phyloP scores from a whole-genome alignment of 2,329 filamentous ascomycete genomes.

The Ascochyta pisi region DNA sequence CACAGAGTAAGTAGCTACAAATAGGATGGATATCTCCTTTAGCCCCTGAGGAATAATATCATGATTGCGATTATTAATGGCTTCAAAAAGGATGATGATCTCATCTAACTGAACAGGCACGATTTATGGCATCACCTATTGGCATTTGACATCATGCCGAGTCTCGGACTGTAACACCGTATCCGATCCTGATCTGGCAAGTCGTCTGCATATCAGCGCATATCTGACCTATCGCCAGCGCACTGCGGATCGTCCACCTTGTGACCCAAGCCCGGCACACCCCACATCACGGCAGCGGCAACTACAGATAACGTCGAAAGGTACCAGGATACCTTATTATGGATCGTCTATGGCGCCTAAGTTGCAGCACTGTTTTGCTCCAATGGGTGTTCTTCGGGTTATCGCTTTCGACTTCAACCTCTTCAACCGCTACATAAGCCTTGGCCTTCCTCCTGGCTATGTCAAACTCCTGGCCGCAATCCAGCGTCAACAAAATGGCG shows the following conservation, averaged over 20 bases:
- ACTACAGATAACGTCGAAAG: slow-evolving; percentile 11
- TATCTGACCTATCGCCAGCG: slow-evolving; percentile 21
- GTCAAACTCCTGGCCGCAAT: neutral
- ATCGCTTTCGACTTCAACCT: neutral
- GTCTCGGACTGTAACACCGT: slow-evolving; percentile 4
- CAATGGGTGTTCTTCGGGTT: slow-evolving; percentile 13
- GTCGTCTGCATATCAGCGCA: slow-evolving; percentile 19
- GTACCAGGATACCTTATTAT: slow-evolving; percentile 27
- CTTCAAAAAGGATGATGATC: no score
- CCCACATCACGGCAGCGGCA: slow-evolving; percentile 17
- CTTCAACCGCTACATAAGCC: slow-evolving; percentile 10
- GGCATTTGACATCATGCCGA: neutral
- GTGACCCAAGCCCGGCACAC: slow-evolving; percentile 12
- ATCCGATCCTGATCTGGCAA: slow-evolving; percentile 24
- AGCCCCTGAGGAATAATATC: no score
- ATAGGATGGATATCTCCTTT: no score
- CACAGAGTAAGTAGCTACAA: no score
- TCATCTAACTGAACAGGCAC: no score
- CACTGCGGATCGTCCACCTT: slow-evolving; percentile 16
- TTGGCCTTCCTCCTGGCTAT: neutral
- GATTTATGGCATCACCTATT: no score
- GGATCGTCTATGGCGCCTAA: slow-evolving; percentile 21
- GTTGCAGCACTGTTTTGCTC: slow-evolving; percentile 2
- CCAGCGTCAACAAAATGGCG: slow-evolving; percentile 13
- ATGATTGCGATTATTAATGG: no score